These are phyloP conservation scores for Coniella vitis DNA, from an alignment of 2,329 filamentous ascomycete genomes.

Conservation along the genomic window DNA sequence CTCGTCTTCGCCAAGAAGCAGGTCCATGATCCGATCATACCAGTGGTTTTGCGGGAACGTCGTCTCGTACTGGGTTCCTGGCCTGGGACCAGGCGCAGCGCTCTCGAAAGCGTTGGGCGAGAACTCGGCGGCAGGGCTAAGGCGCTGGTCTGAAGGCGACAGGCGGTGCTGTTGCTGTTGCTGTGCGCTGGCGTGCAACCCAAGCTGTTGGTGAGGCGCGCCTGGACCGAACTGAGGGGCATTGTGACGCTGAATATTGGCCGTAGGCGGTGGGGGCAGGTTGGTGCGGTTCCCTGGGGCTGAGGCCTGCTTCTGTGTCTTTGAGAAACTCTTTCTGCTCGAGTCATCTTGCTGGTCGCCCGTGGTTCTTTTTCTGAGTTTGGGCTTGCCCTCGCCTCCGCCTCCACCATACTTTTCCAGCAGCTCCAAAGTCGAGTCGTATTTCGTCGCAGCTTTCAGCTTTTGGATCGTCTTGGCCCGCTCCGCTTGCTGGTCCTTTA, in stretches of 20 bases:
- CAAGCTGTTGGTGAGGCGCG: constrained; percentile 18
- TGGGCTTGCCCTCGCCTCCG: constrained; percentile 48
- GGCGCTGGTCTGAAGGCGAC: constrained; percentile 20
- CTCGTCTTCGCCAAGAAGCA: constrained; percentile 91
- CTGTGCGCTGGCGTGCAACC: constrained; percentile 8
- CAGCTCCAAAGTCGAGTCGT: constrained; percentile 87
- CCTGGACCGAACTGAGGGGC: constrained; percentile 22
- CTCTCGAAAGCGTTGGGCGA: constrained; percentile 62
- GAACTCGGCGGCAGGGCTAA: constrained; percentile 55
- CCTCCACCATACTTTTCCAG: constrained; percentile 87
- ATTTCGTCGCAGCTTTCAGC: constrained; percentile 90
- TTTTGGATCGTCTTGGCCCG: constrained; percentile 84
- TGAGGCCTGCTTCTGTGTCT: constrained; percentile 16
- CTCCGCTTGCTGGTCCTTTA: constrained; percentile 72
- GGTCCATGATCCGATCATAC: constrained; percentile 92
- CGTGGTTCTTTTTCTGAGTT: constrained; percentile 22
- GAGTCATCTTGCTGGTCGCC: constrained; percentile 18
- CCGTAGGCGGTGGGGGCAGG: constrained; percentile 53
- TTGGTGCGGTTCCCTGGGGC: constrained; percentile 34
- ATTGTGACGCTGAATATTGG: constrained; percentile 47
- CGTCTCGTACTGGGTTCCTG: constrained; percentile 22
- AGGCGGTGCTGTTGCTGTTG: constrained; percentile 13
- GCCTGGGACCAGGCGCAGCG: constrained; percentile 18
- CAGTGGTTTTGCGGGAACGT: constrained; percentile 53
- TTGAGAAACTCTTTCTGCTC: constrained; percentile 13